Evolutionary conservation across 2,329 filamentous ascomycete genomes (phyloP), one percentile per base, ranked within the genome.

Genomic region (Fusarium sterilihyphosum): DNA sequence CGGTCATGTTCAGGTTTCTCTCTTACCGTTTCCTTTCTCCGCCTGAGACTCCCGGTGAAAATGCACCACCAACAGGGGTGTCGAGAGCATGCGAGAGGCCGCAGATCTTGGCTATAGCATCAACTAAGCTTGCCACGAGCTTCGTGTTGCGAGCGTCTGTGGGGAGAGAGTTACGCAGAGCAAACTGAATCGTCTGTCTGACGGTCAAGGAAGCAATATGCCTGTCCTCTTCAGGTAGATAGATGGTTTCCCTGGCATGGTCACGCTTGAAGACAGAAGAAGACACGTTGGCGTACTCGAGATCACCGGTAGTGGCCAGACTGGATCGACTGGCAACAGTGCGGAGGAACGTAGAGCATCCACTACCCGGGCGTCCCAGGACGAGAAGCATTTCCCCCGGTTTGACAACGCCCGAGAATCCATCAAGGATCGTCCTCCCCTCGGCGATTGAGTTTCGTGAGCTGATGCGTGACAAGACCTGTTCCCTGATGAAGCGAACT

Each of bases 341-440:
- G 79, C 94, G 94, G 53, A 95, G 85, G 75, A 95, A 94, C 0
- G 93, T 94, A 5, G 89, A 91, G 81, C 93, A 95, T 13, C 93
- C 93, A 26, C 90, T 88, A 8, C 93, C 93, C 1, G 93, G 93
- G 13, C 92, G 85, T 8, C 93, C 93, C 4, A 95, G 86, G 1
- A 82, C 81, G 26, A 56, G 37, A 40, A 53, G 33, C 50, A 53
- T 53, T 26, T 53, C 50, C 13, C 50, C 50, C 0, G 50, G 50
- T 17, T 53, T 53, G 13, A 53, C n/a, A 26, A 53, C 24, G 18
- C 50, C 50, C 10, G 50, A 20, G 24, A 53, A 37, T 12, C 33
- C 33, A 53, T 53, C 8, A 10, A 53, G 33, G 6, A 53, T 53
- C 8, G n/a, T 26, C 14, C 20, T 53, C 3, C 50, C 33, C 6